Base-by-base conservation (phyloP, 805 yeast species). In the Teunomyces stri region DNA sequence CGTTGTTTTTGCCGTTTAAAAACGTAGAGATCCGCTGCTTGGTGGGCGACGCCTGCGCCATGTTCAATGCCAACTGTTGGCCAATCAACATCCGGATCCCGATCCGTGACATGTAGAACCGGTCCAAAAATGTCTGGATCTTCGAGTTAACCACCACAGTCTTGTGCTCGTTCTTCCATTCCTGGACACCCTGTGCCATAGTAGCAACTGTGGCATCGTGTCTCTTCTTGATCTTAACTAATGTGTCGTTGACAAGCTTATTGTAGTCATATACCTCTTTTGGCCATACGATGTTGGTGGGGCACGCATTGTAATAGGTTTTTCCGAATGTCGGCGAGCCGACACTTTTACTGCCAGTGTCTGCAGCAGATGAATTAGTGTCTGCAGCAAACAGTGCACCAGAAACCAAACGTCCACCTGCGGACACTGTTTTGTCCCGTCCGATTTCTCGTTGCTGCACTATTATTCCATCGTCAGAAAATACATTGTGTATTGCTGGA, bases 141-240 rank as follows among this genome's bases (percentile, higher is more conserved):
- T 88, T 80, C 45, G 82, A 76, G 59, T 87, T 88, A 34, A 87
- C 83, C 27, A 78, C 54, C 37, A 76, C 70, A 10, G 76, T 71
- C 44, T 62, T 72, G 63, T 66, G 69, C 34, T 62, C 67, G 21
- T 74, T 75, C 59, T 89, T 89, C 95, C 96, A 90, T 63, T 89
- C 95, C 57, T 85, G 85, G 6, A 90, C 96, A 30, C 96, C 97
- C 54, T 88, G 89, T 0, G 96, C 96, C 59, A 90, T 84, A 0
- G 96, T 89, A 12, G 95, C 84, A 13, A 90, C 96, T 0, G 96
- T 91, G 6, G 96, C 96, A 65, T 90, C 96, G 64, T 89, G 97
- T 29, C 96, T 74, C 53, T 78, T 80, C 61, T 89, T 90, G 65
- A 89, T 89, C 51, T 76, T 80, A 44, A 80, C 77, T 50, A 89